Evolutionary conservation across 2,329 filamentous ascomycete species (phyloP).

Genomic region (Alternaria sp.): DNA sequence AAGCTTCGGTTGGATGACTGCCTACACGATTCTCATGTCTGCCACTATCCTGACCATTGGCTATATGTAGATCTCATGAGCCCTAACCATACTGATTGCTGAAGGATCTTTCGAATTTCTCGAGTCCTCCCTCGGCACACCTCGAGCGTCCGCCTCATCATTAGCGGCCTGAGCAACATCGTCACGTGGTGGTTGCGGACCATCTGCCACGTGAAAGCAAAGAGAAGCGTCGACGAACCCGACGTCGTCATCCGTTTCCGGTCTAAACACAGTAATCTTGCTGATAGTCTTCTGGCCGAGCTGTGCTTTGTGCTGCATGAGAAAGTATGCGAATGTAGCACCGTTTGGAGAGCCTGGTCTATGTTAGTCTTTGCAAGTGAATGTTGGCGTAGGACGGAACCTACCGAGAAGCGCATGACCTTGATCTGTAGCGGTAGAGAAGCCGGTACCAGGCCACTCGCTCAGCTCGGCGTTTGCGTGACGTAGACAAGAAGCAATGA

Average conservation of each 20-base stretch:
- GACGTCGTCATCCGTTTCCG: constrained; percentile 20
- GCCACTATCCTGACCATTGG: neutral
- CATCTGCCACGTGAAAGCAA: constrained; percentile 26
- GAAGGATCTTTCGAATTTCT: neutral
- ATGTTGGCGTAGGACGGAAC: neutral
- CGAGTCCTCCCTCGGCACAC: neutral
- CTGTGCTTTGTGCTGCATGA: constrained; percentile 32
- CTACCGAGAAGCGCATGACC: constrained; percentile 29
- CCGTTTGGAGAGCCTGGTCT: constrained; percentile 29
- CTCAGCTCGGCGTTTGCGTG: constrained; percentile 9
- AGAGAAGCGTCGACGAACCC: constrained; percentile 27
- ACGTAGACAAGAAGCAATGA: constrained; percentile 27
- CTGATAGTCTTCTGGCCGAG: constrained; percentile 30
- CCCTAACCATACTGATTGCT: neutral
- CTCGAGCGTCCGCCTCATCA: neutral
- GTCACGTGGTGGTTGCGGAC: constrained; percentile 1
- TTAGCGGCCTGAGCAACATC: neutral
- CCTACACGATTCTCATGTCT: neutral
- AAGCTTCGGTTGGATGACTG: neutral
- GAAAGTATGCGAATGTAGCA: constrained; percentile 34
- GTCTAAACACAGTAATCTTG: constrained; percentile 25
- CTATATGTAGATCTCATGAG: constrained; percentile 5
- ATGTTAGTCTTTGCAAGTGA: neutral
- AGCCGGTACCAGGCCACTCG: constrained; percentile 31
- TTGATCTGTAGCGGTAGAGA: constrained; percentile 24